These are phyloP conservation scores for Aspergillus tubingensis DNA, from an alignment of 2,329 filamentous ascomycete species.

Conservation along the genomic window DNA sequence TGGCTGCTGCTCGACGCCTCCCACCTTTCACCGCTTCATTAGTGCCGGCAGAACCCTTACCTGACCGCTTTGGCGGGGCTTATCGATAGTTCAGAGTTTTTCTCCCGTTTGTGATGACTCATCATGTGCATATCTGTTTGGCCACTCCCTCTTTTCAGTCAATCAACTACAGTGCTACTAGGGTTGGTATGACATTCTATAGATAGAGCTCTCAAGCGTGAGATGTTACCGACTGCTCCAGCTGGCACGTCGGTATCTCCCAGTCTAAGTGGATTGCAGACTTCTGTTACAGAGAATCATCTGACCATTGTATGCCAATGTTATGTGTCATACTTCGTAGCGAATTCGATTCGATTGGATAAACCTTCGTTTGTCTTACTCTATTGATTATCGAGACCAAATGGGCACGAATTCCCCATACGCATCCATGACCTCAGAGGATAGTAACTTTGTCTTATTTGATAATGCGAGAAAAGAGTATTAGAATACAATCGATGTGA, in stretches of 20 bases:
- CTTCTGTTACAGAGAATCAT: no score
- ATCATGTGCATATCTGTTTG: not conserved
- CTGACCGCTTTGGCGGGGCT: slow-evolving; percentile 23
- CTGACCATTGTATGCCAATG: no score
- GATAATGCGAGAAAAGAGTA: not conserved
- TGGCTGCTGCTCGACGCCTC: slow-evolving; percentile 35
- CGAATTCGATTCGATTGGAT: not conserved
- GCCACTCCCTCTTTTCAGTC: not conserved
- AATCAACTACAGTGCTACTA: no score
- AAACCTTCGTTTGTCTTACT: no score
- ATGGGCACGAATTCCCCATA: not conserved
- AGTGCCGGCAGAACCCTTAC: slow-evolving; percentile 24
- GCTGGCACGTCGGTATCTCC: no score
- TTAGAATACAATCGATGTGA: not conserved
- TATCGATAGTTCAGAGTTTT: slow-evolving; percentile 23
- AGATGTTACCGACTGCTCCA: no score
- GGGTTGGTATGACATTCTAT: not conserved
- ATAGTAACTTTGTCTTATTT: not conserved
- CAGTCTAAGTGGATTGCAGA: no score
- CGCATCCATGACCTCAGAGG: not conserved
- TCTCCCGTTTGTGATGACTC: not conserved
- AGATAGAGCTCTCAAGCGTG: not conserved
- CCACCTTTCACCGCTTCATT: slow-evolving; percentile 29
- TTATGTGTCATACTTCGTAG: no score
- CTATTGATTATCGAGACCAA: not conserved